Evolutionary conservation across 306 rosid genomes (phyloP), one percentile per base, ranked within the genome.

Genomic region (Gastrolobium bilobum): DNA sequence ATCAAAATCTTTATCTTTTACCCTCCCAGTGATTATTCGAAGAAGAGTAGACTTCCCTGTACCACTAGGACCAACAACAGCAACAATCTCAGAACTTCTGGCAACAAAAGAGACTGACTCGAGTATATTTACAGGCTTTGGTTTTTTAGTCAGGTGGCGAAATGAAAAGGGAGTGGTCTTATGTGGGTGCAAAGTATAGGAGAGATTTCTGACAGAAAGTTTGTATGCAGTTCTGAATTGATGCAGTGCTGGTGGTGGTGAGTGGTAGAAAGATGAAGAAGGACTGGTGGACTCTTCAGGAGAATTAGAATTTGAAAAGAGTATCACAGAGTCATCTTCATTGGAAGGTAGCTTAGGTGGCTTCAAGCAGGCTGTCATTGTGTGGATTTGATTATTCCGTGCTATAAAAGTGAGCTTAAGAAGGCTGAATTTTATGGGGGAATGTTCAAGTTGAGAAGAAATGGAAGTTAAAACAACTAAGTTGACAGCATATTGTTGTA

Each of bases 61-160:
- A 68, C 99, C 97, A 64, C 99, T 92, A 6, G 97, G 97, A 33
- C 99, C 99, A 77, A 91, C 95, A 40, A 92, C 73, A 40, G 91
- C 97, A 50, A 92, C 90, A 71, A 94, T 85, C 86, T 92, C 91
- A 35, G 91, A 84, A 42, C 88, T 89, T 78, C 75, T 87, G 3
- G 99, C 95, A 26, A 70, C 70, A 67, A 94, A 94, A 34, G 97
- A 90, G 64, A 94, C 87, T 4, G 97, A 94, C 2, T 91, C 88
- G 57, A 94, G 97, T 47, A 91, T 83, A 38, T 78, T 82, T 7
- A 83, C 65, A 15, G 95, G 89, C 47, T 82, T 84, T 2, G 92
- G 85, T 57, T 82, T 88, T 37, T 76, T 84, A 20, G 83, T 33
- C 65, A 85, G 31, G 43, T 76, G 88, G 51, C 73, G 61, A 53